Percentiles rank a stretch among this genome's conserved stretches.
Conservation (phyloP, 352 stramenopile genomes). For the Pythium volutum region DNA sequence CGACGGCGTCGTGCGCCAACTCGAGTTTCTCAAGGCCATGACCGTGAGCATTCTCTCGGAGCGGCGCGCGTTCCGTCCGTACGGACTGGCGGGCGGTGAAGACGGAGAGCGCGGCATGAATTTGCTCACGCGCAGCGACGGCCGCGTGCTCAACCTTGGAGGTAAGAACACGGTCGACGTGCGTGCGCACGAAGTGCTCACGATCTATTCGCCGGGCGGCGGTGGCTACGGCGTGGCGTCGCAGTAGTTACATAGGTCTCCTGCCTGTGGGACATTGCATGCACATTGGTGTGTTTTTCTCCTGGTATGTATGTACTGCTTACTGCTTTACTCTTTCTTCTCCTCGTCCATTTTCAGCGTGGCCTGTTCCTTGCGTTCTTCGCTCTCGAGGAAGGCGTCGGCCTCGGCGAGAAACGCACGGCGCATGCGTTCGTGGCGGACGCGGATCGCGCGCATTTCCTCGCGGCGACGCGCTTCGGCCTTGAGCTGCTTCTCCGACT, state of each 20-base stretch:
- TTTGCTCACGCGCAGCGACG: slow-evolving; percentile 75
- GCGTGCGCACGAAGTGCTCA: slow-evolving; percentile 90
- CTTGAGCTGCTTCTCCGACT: slow-evolving; percentile 17
- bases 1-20: slow-evolving; percentile 94
- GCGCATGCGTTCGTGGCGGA: slow-evolving; percentile 49
- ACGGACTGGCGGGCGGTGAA: slow-evolving; percentile 92
- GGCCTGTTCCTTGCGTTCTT: slow-evolving; percentile 16
- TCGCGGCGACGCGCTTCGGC: slow-evolving; percentile 23
- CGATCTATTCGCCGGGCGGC: slow-evolving; percentile 95
- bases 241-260: slow-evolving; percentile 14
- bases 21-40: slow-evolving; percentile 94
- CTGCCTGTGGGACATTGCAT: too few relatives aligned
- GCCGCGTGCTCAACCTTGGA: slow-evolving; percentile 69
- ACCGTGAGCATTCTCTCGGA: slow-evolving; percentile 98
- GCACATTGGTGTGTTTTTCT: slow-evolving; percentile 10
- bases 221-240: slow-evolving; percentile 87
- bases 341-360: slow-evolving; percentile 5
- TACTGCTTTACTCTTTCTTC: too few relatives aligned
- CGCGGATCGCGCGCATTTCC: slow-evolving; percentile 31
- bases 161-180: slow-evolving; percentile 96
- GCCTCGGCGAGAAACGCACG: slow-evolving; percentile 60
- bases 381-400: slow-evolving; percentile 49
- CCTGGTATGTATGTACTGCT: too few relatives aligned
- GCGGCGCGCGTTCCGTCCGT: slow-evolving; percentile 93
- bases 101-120: slow-evolving; percentile 92